phyloP scores from a whole-genome alignment of 305 asterid genomes.

The Fraxinus velutina region DNA sequence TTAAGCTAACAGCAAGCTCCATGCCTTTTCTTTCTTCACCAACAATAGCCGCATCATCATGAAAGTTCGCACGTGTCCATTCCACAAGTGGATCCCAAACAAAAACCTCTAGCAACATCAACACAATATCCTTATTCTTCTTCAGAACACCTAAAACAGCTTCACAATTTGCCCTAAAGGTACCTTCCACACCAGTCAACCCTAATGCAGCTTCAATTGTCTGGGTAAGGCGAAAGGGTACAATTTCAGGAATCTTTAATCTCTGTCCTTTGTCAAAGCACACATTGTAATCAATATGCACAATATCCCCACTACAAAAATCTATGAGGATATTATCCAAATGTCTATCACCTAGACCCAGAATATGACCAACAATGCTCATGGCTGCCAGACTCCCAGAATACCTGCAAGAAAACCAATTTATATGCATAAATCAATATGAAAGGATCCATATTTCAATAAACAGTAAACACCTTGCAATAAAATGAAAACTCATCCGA shows the following conservation, averaged over 20 bases:
- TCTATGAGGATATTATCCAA: conserved; percentile 96
- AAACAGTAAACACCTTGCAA: conserved; percentile 7
- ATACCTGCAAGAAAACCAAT: conserved; percentile 60
- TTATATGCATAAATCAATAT: not conserved
- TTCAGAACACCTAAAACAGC: conserved; percentile 85
- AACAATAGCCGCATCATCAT: conserved; percentile 97
- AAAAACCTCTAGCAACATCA: conserved; percentile 90
- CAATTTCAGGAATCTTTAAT: conserved; percentile 94
- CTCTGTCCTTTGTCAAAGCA: conserved; percentile 99
- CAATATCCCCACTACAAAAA: conserved; percentile 84
- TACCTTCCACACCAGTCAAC: conserved; percentile 90
- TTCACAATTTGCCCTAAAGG: conserved; percentile 92
- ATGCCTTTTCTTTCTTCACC: conserved; percentile 99
- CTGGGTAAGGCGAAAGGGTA: conserved; percentile 98
- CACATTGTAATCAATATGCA: conserved; percentile 98
- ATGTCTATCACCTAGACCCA: conserved; percentile 97
- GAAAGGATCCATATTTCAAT: conserved; percentile 1
- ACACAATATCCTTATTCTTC: conserved; percentile 89
- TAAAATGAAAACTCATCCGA: conserved; percentile 13
- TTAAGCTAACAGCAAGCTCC: conserved; percentile 99
- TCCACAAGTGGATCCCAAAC: conserved; percentile 99
- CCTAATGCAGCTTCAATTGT: conserved; percentile 96
- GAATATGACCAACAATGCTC: conserved; percentile 93
- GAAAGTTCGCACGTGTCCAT: conserved; percentile 99
- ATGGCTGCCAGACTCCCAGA: conserved; percentile 94